Evolutionary conservation across 768 basidiomycete species (phyloP).

Genomic region (Podaxis sp.): DNA sequence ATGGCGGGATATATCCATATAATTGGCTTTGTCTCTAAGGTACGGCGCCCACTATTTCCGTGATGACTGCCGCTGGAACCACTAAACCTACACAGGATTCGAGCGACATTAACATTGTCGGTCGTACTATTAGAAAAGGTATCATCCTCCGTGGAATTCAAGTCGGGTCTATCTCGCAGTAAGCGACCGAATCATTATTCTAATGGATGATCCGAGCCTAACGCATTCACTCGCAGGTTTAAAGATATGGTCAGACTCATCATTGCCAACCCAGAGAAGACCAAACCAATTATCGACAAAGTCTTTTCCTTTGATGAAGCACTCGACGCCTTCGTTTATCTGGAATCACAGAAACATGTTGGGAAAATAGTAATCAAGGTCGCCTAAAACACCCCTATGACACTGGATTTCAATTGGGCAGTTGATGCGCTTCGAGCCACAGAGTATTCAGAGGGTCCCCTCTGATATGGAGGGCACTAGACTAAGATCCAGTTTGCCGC

Average conservation of each 20-base stretch:
- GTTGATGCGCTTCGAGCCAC: too few species aligned
- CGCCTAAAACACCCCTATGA: not conserved
- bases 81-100: not conserved
- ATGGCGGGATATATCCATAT: slow-evolving; percentile 40
- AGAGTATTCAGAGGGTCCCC: too few species aligned
- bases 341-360: slow-evolving; percentile 52
- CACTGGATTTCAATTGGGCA: not conserved
- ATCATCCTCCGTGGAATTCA: not conserved
- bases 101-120: not conserved
- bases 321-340: slow-evolving; percentile 48
- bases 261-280: slow-evolving; percentile 33
- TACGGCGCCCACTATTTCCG: slow-evolving; percentile 12
- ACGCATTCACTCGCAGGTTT: slow-evolving; percentile 35
- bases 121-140: not conserved
- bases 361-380: slow-evolving; percentile 61
- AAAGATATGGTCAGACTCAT: slow-evolving; percentile 50
- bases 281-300: slow-evolving; percentile 53
- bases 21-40: slow-evolving; percentile 46
- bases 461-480: too few species aligned
- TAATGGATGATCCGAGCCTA: not conserved
- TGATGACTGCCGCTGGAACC: not conserved
- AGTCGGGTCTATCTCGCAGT: not conserved
- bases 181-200: not conserved
- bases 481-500: too few species aligned
- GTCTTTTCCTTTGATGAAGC: slow-evolving; percentile 56